Base-by-base conservation (phyloP, 768 basidiomycete genomes). In the Naematelia encephala region DNA sequence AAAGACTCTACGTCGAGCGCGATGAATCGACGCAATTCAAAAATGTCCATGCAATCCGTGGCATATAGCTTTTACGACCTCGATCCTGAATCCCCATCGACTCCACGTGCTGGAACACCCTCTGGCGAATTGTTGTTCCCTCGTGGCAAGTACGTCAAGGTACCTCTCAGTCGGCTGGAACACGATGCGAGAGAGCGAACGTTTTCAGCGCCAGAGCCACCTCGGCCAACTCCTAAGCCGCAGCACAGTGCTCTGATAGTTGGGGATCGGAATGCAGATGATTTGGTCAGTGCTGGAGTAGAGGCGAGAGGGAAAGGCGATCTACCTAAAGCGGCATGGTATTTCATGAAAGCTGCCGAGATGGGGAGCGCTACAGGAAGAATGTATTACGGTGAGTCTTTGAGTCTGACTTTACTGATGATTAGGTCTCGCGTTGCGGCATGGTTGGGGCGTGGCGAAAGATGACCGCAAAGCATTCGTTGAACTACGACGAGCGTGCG, bases 281-380 rank as follows among this genome's bases (percentile, higher is more conserved):
- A 75, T 30, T 60, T 67, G n/a, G 56, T 77, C 1, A 48, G 57
- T 46, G 60, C 54, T 13, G 74, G 74, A 1, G 60, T 75, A 4
- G 70, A 71, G 28, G 70, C 71, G 0, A 67, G 69, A 52, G 72
- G 62, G 12, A 57, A 63, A 25, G 66, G 70, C 13, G 75, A 77
- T 60, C 29, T 74, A 19, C 61, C 72, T 3, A 72, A 70, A 42
- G 66, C 64, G 16, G 74, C 72, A 53, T 74, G 70, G 63, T 70
- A 69, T 50, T 77, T 77, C 46, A 63, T 68, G 59, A 69, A 66
- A 59, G 70, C 76, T 52, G 74, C 76, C 30, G 70, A 77, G 55
- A 67, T 61, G 10, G 74, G 76, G 1, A 73, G 68, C 55, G 34
- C 65, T 10, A 72, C 66, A 23, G 76, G 76, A 2, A 60, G 70